Evolutionary conservation across 2,329 filamentous ascomycete genomes (phyloP).

Genomic region (Seiridium unicorne): DNA sequence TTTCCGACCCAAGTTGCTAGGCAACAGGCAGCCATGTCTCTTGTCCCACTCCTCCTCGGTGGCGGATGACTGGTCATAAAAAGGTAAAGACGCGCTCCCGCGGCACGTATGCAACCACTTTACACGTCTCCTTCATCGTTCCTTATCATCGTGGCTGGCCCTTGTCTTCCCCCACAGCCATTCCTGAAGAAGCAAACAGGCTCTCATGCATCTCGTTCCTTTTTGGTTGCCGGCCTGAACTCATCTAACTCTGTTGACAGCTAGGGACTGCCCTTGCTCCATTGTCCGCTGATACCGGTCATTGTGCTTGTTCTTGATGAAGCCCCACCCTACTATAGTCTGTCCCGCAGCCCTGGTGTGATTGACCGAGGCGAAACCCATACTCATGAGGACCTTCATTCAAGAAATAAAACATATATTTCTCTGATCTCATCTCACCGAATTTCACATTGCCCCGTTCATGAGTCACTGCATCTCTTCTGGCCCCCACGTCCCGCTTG

Average conservation of each 20-base stretch:
- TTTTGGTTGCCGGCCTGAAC: slow-evolving; percentile 1
- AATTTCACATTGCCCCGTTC: slow-evolving; percentile 32
- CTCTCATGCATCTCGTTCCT: slow-evolving; percentile 7
- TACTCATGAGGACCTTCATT: slow-evolving; percentile 23
- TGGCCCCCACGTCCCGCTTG: slow-evolving; percentile 27
- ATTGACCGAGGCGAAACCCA: slow-evolving; percentile 23
- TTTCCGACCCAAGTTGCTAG: slow-evolving; percentile 29
- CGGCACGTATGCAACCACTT: slow-evolving; percentile 33
- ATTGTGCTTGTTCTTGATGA: slow-evolving; percentile 17
- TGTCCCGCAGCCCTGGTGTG: slow-evolving; percentile 24
- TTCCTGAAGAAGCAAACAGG: slow-evolving; percentile 5
- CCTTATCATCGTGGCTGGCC: slow-evolving; percentile 7
- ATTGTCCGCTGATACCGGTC: slow-evolving; percentile 12
- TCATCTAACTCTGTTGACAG: not conserved
- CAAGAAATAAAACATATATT: slow-evolving; percentile 34
- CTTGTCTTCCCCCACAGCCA: slow-evolving; percentile 4
- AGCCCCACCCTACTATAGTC: slow-evolving; percentile 22
- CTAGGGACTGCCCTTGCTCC: slow-evolving; percentile 19
- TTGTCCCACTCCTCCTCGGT: slow-evolving; percentile 16
- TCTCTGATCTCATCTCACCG: slow-evolving; percentile 36
- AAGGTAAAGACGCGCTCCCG: slow-evolving; percentile 15
- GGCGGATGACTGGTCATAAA: slow-evolving; percentile 16
- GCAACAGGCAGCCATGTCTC: slow-evolving; percentile 28
- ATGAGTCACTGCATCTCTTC: slow-evolving; percentile 37
- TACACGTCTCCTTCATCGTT: slow-evolving; percentile 18